phyloP scores from a whole-genome alignment of 768 basidiomycete genomes.

The Mycena latifolia region DNA sequence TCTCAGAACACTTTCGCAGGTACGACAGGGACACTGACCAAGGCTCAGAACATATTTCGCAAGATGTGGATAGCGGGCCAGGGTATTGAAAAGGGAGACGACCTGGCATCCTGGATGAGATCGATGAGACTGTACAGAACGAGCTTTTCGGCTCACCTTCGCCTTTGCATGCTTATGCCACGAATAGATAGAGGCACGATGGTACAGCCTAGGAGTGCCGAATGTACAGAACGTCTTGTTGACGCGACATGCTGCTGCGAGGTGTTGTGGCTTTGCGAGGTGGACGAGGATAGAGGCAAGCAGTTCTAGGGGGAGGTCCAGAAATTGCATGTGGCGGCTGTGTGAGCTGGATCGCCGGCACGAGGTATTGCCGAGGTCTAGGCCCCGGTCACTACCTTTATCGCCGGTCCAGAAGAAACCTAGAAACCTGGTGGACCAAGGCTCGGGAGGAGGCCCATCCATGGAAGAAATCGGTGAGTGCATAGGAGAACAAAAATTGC shows the following conservation, averaged over 20 bases:
- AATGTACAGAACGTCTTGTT: constrained; percentile 67
- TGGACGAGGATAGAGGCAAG: constrained; percentile 66
- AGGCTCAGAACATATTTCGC: constrained; percentile 69
- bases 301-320: constrained; percentile 76
- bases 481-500: too few species aligned
- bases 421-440: too few species aligned
- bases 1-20: background rate
- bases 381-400: too few species aligned
- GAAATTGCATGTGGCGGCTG: constrained; percentile 60
- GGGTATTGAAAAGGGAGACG: constrained; percentile 69
- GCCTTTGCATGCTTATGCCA: constrained; percentile 78
- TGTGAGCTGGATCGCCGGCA: too few species aligned
- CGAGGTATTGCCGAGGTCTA: too few species aligned
- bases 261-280: constrained; percentile 64
- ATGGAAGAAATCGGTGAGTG: too few species aligned
- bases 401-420: too few species aligned
- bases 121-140: background rate
- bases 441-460: too few species aligned
- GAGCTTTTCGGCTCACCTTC: constrained; percentile 54
- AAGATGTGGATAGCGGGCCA: constrained; percentile 65
- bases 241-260: constrained; percentile 67
- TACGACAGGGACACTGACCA: constrained; percentile 54
- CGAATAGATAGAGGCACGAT: constrained; percentile 70
- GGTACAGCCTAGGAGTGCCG: constrained; percentile 66
- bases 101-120: too few species aligned